phyloP scores from a whole-genome alignment of 2,329 filamentous ascomycete genomes.

The Hymenoscyphus occultus region DNA sequence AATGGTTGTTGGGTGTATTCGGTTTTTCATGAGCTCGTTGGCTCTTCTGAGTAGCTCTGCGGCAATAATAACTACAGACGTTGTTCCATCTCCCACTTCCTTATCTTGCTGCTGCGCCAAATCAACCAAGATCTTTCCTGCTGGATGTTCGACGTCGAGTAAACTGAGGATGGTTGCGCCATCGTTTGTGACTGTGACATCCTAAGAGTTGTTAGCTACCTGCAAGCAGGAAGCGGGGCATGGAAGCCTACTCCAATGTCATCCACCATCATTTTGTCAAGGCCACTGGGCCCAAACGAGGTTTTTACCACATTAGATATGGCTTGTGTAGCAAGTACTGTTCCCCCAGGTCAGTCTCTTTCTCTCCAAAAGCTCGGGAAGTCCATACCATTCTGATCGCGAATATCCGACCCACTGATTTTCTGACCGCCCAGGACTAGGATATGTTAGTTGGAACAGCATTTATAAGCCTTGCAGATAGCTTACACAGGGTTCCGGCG shows the following conservation, averaged over 20 bases:
- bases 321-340: constrained; percentile 90
- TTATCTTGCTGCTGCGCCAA: constrained; percentile 98
- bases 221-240: constrained; percentile 10
- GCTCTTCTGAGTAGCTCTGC: constrained; percentile 89
- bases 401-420: constrained; percentile 93
- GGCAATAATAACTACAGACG: constrained; percentile 94
- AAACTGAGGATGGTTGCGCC: constrained; percentile 94
- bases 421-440: constrained; percentile 90
- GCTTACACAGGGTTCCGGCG: constrained; percentile 80
- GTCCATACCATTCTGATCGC: constrained; percentile 84
- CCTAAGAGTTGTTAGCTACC: constrained; percentile 47
- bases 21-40: constrained; percentile 99
- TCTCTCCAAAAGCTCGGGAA: constrained; percentile 13
- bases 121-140: constrained; percentile 97
- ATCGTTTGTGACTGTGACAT: constrained; percentile 98
- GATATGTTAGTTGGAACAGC: constrained; percentile 30
- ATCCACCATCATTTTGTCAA: constrained; percentile 99
- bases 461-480: neutral
- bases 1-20: constrained; percentile 98
- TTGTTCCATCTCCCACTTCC: constrained; percentile 97
- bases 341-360: constrained; percentile 17
- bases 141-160: constrained; percentile 95
- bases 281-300: constrained; percentile 92
- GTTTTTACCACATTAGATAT: constrained; percentile 99
- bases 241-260: constrained; percentile 77